A percentile compares a stretch with the other conserved stretches of the same genome.
Evolutionary conservation across 1,284 basidiomycete species (phyloP).

Genomic region (Fomitopsis pinicola): DNA sequence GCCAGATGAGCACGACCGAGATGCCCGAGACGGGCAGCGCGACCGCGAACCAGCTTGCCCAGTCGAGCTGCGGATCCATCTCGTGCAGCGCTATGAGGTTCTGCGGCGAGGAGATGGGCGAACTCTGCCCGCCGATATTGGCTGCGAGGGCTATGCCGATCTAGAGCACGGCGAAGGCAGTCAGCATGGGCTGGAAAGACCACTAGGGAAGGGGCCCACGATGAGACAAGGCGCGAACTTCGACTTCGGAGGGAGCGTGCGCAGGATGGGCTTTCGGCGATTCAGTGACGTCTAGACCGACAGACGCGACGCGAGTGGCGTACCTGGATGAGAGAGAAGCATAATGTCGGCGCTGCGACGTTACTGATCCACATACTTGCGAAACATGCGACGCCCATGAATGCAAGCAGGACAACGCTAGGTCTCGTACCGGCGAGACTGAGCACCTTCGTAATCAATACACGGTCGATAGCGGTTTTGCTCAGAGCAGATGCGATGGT

Average conservation of each 20-base stretch:
- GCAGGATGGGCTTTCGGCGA: conserved; percentile 76
- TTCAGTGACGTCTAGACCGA: background rate
- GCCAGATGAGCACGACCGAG: conserved; percentile 89
- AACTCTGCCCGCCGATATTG: conserved; percentile 97
- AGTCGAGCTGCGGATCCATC: conserved; percentile 88
- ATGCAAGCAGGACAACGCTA: conserved; percentile 83
- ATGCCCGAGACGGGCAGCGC: conserved; percentile 87
- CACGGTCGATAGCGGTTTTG: conserved; percentile 96
- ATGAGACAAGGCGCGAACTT: conserved; percentile 90
- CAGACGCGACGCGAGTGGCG: conserved; percentile 14
- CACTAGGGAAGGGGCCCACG: conserved; percentile 42
- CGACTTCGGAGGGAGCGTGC: conserved; percentile 86
- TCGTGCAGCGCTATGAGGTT: conserved; percentile 90
- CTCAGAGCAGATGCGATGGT: conserved; percentile 96
- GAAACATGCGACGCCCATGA: conserved; percentile 97
- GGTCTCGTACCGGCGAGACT: conserved; percentile 88
- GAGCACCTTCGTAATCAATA: conserved; percentile 90
- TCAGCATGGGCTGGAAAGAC: background rate
- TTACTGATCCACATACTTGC: conserved; percentile 99
- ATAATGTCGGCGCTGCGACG: conserved; percentile 95
- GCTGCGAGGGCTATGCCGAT: conserved; percentile 96
- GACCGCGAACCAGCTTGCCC: conserved; percentile 94
- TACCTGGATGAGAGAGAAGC: conserved; percentile 95
- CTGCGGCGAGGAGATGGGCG: conserved; percentile 94
- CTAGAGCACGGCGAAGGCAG: too few relatives aligned